Conservation (phyloP, 768 basidiomycete species). For the Lactifluus rugatus region DNA sequence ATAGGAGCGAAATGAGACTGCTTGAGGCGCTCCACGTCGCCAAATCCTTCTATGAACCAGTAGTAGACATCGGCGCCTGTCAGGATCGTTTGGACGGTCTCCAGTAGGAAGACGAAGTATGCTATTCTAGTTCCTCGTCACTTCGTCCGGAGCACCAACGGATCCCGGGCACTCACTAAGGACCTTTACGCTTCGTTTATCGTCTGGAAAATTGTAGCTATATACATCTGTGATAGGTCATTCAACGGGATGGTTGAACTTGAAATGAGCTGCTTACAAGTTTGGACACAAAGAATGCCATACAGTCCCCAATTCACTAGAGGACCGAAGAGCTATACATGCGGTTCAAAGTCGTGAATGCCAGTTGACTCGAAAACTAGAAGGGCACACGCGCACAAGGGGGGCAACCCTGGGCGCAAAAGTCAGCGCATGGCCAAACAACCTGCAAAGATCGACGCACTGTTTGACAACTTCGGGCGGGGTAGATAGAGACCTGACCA, state of each 20-base stretch:
- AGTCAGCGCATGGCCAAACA: too few species aligned
- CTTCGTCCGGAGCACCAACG: not conserved
- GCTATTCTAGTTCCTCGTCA: constrained; percentile 14
- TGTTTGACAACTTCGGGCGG: too few species aligned
- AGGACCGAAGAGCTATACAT: constrained; percentile 3
- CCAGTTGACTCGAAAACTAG: too few species aligned
- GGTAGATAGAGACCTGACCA: constrained; percentile 15
- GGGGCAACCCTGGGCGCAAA: too few species aligned
- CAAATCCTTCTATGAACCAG: constrained; percentile 26
- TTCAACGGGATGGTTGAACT: not conserved
- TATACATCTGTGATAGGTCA: constrained; percentile 9
- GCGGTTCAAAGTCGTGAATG: too few species aligned
- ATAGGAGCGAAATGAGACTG: constrained; percentile 22
- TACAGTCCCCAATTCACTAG: constrained; percentile 24
- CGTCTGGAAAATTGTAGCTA: constrained; percentile 12
- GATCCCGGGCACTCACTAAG: not conserved
- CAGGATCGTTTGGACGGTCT: constrained; percentile 23
- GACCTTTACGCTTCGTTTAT: not conserved
- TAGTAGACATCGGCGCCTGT: constrained; percentile 23
- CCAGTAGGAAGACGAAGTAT: constrained; percentile 22
- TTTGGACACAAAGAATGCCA: constrained; percentile 24
- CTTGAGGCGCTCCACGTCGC: constrained; percentile 22
- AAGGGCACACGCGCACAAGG: too few species aligned
- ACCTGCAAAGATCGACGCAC: too few species aligned
- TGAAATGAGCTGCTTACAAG: constrained; percentile 17